Percentiles rank a stretch among this genome's conserved stretches.
Evolutionary conservation across 768 basidiomycete species (phyloP).

Genomic region (Termitomyces sp.): DNA sequence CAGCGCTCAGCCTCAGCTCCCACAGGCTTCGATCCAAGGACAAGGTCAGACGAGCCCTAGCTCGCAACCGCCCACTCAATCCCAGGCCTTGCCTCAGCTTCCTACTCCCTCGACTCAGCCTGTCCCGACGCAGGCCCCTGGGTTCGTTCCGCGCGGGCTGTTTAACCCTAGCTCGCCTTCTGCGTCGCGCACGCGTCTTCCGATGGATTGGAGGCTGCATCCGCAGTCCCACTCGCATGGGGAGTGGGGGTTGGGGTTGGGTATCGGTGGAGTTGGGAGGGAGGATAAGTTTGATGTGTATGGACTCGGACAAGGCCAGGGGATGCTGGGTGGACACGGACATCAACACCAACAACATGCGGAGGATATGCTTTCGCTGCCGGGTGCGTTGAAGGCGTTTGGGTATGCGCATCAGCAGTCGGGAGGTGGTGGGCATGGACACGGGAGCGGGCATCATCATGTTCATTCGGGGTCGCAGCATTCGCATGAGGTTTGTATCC

Average conservation of each 20-base stretch:
- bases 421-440: not conserved
- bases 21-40: not conserved
- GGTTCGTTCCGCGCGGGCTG: conserved; percentile 4
- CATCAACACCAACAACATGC: not conserved
- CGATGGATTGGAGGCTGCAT: conserved; percentile 35
- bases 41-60: not conserved
- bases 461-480: conserved; percentile 5
- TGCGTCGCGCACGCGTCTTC: conserved; percentile 9
- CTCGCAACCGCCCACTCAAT: not conserved
- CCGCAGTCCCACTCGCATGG: conserved; percentile 23
- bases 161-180: not conserved
- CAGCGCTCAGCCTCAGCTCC: not conserved
- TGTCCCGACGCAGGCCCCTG: not conserved
- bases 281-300: not conserved
- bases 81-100: not conserved
- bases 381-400: not conserved
- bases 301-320: not conserved
- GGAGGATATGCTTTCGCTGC: not conserved
- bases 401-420: conserved; percentile 15
- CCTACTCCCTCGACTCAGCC: not conserved
- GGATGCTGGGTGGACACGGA: not conserved
- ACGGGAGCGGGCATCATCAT: not conserved
- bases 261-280: conserved; percentile 11
- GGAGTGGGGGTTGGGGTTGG: not conserved
- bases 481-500: conserved; percentile 47